Evolutionary conservation across 805 yeast genomes (phyloP).

Genomic region (Metschnikowia amazonensis): DNA sequence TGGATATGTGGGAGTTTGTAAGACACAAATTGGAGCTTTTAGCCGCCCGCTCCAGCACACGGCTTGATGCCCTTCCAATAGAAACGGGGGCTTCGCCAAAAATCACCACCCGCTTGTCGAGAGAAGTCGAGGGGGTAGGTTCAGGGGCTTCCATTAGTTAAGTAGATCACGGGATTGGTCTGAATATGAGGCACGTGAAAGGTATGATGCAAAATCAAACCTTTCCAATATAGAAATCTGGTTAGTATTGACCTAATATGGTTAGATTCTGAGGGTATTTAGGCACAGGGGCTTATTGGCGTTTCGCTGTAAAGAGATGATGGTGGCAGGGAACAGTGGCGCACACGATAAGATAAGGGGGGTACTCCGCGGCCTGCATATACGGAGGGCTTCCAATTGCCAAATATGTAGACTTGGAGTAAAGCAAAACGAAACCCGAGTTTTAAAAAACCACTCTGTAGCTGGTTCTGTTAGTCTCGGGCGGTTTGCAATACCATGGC

Average conservation of each 20-base stretch:
- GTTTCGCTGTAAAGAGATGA: not conserved
- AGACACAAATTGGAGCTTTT: slow-evolving; percentile 30
- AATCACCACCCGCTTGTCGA: slow-evolving; percentile 5
- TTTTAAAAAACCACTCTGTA: too few species aligned
- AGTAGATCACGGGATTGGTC: not conserved
- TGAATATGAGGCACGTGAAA: not conserved
- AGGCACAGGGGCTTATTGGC: not conserved
- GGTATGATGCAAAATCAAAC: not conserved
- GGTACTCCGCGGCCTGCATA: not conserved
- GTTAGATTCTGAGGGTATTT: not conserved
- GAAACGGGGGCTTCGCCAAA: slow-evolving; percentile 8
- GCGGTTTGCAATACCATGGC: too few species aligned
- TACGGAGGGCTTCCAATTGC: too few species aligned
- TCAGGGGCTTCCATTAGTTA: slow-evolving; percentile 1
- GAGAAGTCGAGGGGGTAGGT: not conserved
- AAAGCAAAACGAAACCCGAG: too few species aligned
- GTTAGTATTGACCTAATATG: not conserved
- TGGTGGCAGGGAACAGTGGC: slow-evolving; percentile 1
- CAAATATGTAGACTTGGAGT: too few species aligned
- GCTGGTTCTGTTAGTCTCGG: too few species aligned
- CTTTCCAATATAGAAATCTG: not conserved
- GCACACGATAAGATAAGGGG: slow-evolving; percentile 2
- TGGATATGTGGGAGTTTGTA: slow-evolving; percentile 35
- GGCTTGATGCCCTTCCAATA: slow-evolving; percentile 30
- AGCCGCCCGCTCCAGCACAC: slow-evolving; percentile 25